Conservation (phyloP, 176 grass and related monocot genomes). For the Oryza coarctata region DNA sequence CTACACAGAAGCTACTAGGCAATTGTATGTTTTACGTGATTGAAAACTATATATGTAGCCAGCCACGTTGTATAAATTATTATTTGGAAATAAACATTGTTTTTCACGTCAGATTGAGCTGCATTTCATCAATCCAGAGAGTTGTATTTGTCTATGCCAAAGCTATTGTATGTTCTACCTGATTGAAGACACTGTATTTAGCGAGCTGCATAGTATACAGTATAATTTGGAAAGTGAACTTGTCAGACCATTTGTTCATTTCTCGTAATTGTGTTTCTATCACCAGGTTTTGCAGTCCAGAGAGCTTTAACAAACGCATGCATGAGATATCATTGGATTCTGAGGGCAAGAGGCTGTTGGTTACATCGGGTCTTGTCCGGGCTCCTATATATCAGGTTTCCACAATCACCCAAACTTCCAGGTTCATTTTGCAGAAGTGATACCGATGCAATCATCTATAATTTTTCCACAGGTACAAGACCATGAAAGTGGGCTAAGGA, state of each 20-base stretch:
- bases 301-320: conserved; percentile 70
- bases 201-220: not conserved
- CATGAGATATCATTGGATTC: conserved; percentile 90
- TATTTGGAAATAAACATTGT: not conserved
- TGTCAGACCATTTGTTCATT: conserved; percentile 14
- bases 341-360: conserved; percentile 81
- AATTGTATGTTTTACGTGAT: conserved; percentile 5
- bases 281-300: conserved; percentile 76
- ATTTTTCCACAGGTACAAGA: conserved; percentile 71
- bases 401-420: not conserved
- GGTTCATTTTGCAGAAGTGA: conserved; percentile 20
- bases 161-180: not conserved
- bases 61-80: not conserved
- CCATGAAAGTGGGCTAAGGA: conserved; percentile 65
- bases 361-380: conserved; percentile 82
- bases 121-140: not conserved
- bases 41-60: too few relatives aligned
- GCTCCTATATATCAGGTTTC: conserved; percentile 90
- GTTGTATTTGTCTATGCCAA: not conserved
- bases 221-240: not conserved
- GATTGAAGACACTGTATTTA: not conserved
- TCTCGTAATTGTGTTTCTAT: conserved; percentile 23
- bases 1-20: not conserved
- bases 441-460: not conserved
- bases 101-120: not conserved